Conservation (phyloP, 2,329 filamentous ascomycete species). For the Chaetomium strumarium region DNA sequence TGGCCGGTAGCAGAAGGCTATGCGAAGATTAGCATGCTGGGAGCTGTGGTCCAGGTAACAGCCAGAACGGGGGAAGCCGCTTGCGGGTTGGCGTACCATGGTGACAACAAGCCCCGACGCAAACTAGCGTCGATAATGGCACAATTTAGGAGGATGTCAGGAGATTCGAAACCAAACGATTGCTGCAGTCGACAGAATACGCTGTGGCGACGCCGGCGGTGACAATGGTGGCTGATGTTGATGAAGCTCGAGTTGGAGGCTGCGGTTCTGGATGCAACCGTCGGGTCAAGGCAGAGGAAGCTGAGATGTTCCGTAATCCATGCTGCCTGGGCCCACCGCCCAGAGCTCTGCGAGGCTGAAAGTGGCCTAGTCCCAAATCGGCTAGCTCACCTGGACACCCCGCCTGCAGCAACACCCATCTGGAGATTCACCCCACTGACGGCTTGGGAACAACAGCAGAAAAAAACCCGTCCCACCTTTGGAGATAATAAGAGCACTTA, state of each 20-base stretch:
- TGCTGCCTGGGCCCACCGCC: constrained; percentile 23
- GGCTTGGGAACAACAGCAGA: constrained; percentile 23
- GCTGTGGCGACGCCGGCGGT: background rate
- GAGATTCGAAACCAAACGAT: background rate
- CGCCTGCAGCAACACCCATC: constrained; percentile 12
- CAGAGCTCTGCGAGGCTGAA: constrained; percentile 26
- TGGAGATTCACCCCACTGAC: constrained; percentile 1
- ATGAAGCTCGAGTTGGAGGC: constrained; percentile 3
- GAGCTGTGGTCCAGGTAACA: background rate
- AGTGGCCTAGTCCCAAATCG: constrained; percentile 15
- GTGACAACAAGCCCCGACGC: constrained; percentile 14
- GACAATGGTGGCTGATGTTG: background rate
- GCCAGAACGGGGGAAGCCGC: background rate
- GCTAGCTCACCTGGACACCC: constrained; percentile 14
- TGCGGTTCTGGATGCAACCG: constrained; percentile 9
- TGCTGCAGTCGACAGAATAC: background rate
- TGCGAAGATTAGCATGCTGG: constrained; percentile 19
- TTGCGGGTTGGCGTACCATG: constrained; percentile 21
- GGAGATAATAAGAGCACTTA: constrained; percentile 10
- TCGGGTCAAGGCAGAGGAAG: constrained; percentile 17
- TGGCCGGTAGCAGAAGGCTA: constrained; percentile 92
- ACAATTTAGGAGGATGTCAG: background rate
- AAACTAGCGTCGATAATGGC: background rate
- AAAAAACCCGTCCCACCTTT: constrained; percentile 24
- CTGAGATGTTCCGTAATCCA: constrained; percentile 28